These are phyloP conservation scores for Globisporangium nunn DNA, from an alignment of 352 stramenopile species.

Conservation along the genomic window DNA sequence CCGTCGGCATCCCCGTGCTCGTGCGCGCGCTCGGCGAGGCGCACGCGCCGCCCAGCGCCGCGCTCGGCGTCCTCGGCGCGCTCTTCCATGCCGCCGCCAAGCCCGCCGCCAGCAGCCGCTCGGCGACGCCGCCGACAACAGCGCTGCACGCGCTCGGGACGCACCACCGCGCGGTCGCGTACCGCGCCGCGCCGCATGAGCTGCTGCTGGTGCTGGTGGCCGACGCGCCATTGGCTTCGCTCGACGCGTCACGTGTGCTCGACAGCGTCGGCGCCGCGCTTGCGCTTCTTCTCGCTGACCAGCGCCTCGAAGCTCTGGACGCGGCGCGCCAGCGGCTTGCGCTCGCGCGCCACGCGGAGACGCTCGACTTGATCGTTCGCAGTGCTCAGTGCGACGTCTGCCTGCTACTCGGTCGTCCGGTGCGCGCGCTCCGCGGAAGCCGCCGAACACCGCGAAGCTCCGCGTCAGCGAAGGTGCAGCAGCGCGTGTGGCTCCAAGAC, in stretches of 20 bases:
- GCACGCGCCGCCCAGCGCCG: slow-evolving; percentile 31
- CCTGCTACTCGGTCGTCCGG: slow-evolving; percentile 23
- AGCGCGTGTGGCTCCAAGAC: slow-evolving; percentile 1
- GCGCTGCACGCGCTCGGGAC: slow-evolving; percentile 24
- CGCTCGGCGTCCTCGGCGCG: slow-evolving; percentile 37
- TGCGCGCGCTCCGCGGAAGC: slow-evolving; percentile 1
- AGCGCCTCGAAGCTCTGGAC: slow-evolving; percentile 18
- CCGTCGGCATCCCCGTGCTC: slow-evolving; percentile 42
- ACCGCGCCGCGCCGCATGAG: slow-evolving; percentile 20
- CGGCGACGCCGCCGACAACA: neutral
- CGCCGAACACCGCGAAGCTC: neutral
- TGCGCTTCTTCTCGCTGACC: slow-evolving; percentile 16
- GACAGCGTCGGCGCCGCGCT: slow-evolving; percentile 16
- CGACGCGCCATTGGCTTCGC: slow-evolving; percentile 5
- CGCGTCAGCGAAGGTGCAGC: slow-evolving; percentile 3
- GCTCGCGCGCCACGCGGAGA: slow-evolving; percentile 22
- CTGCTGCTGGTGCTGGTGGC: slow-evolving; percentile 27
- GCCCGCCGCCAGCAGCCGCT: neutral
- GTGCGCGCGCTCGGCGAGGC: slow-evolving; percentile 37
- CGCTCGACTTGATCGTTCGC: slow-evolving; percentile 26
- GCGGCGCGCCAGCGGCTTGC: slow-evolving; percentile 27
- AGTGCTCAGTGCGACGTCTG: slow-evolving; percentile 14
- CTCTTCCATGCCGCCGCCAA: slow-evolving; percentile 38
- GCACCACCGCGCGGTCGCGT: slow-evolving; percentile 23
- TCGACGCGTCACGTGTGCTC: slow-evolving; percentile 20